Evolutionary conservation across 1,284 basidiomycete genomes (phyloP), one percentile per base, ranked within the genome.

Genomic region (Hymenochaete sp.): DNA sequence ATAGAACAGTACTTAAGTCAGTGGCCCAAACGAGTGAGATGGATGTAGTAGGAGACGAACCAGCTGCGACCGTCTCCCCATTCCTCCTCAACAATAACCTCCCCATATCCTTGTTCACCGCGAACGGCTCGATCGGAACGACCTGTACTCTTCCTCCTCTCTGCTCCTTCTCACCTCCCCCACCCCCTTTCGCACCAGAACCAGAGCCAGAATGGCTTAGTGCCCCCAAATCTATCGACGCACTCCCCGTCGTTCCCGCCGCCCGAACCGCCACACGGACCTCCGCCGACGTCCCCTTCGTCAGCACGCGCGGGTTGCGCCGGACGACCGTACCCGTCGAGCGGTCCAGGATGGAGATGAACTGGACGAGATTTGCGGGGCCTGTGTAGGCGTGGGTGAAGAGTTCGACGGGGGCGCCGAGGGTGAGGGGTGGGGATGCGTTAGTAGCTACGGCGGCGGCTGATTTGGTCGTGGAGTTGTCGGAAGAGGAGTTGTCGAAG

Each of bases 91-190:
- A 71, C 44, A 98, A 62, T 38, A 98, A 77, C 33, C 95, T 70
- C 0, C 93, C 93, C 95, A 98, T 96, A 53, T 96, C 91, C 65
- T 98, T 98, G 66, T 93, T 98, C n/a, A 70, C 68, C 3, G 79
- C 65, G 52, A 95, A 95, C 1, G 86, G 76, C 60, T 98, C 95
- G 14, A 96, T 60, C 2, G 93, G 88, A 24, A 96, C 82, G 2
- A 79, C 72, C 7, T 78, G 71, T 26, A 69, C 67, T 24, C 63
- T 60, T n/a, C n/a, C n/a, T n/a, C n/a, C n/a, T n/a, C n/a, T n/a
- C n/a, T n/a, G n/a, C n/a, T n/a, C n/a, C n/a, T n/a, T n/a, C n/a
- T n/a, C n/a, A n/a, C n/a, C n/a, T n/a, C n/a, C n/a, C n/a, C n/a
- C n/a, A n/a, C n/a, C n/a, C n/a, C n/a, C n/a, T n/a, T n/a, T n/a